Evolutionary conservation across 345 rosid species (phyloP).

Genomic region (Melaleuca alternifolia): DNA sequence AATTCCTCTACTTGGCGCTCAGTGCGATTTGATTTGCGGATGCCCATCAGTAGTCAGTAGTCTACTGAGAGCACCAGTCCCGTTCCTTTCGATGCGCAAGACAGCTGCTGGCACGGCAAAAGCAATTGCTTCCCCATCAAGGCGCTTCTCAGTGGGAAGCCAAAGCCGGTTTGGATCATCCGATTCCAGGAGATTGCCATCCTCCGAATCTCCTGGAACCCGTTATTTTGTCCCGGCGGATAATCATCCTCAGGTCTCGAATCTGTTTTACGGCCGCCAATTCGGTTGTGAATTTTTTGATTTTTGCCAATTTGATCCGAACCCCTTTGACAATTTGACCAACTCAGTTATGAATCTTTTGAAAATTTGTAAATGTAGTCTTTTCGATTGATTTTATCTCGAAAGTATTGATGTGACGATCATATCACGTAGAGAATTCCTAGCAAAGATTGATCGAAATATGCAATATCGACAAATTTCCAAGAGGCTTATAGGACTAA

Average conservation of each 20-base stretch:
- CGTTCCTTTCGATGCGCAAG: neutral
- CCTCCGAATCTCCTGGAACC: neutral
- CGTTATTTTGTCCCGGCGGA: fast-evolving
- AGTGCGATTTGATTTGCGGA: neutral
- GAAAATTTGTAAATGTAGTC: neutral
- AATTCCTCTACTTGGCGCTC: neutral
- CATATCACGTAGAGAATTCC: fast-evolving
- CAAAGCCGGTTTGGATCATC: neutral
- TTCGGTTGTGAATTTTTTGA: fast-evolving
- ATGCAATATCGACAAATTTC: neutral
- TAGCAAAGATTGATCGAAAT: fast-evolving
- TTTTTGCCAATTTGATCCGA: fast-evolving
- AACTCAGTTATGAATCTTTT: neutral
- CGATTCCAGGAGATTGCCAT: neutral
- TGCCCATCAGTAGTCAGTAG: neutral
- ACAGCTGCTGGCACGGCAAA: neutral
- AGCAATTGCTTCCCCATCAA: neutral
- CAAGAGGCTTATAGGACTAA: neutral
- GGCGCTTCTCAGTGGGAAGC: neutral
- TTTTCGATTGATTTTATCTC: fast-evolving
- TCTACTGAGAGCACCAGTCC: neutral
- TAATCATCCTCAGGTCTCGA: fast-evolving
- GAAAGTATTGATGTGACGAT: fast-evolving
- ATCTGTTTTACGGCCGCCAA: neutral
- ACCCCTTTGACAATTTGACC: neutral